phyloP scores from a whole-genome alignment of 2,329 filamentous ascomycete genomes.

The Fusarium nanum region DNA sequence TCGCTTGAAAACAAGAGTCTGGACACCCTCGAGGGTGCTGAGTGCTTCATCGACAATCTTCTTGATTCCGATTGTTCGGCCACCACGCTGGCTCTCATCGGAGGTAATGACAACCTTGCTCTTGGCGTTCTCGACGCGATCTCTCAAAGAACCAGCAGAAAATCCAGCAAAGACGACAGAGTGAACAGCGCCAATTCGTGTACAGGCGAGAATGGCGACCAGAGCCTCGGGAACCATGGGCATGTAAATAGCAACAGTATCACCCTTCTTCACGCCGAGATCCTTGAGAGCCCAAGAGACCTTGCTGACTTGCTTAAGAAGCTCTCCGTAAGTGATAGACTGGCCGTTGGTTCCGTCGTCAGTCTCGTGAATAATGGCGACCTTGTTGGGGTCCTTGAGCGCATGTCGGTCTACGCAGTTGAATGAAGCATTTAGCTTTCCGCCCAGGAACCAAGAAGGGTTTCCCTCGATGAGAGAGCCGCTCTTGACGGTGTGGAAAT shows the following conservation, averaged over 20 bases:
- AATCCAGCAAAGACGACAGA: slow-evolving; percentile 96
- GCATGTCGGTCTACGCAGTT: slow-evolving; percentile 96
- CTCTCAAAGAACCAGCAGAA: slow-evolving; percentile 89
- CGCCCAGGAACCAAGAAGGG: slow-evolving; percentile 91
- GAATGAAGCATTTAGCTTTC: slow-evolving; percentile 89
- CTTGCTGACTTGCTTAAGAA: slow-evolving; percentile 86
- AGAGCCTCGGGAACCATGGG: slow-evolving; percentile 97
- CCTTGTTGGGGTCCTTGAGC: slow-evolving; percentile 85
- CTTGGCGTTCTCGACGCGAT: slow-evolving; percentile 86
- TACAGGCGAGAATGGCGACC: slow-evolving; percentile 80
- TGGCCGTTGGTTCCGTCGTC: slow-evolving; percentile 89
- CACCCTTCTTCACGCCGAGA: slow-evolving; percentile 93
- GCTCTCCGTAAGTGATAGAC: slow-evolving; percentile 87
- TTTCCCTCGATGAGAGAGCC: slow-evolving; percentile 82
- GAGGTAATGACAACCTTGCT: slow-evolving; percentile 92
- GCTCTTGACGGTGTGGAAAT: slow-evolving; percentile 86
- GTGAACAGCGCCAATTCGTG: slow-evolving; percentile 90
- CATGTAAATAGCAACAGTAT: slow-evolving; percentile 93
- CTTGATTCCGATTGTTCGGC: slow-evolving; percentile 93
- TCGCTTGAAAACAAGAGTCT: slow-evolving; percentile 88
- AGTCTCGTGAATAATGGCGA: slow-evolving; percentile 95
- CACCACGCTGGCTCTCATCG: slow-evolving; percentile 93
- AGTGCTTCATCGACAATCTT: slow-evolving; percentile 95
- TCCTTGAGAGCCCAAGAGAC: slow-evolving; percentile 86
- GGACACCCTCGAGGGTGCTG: slow-evolving; percentile 81